phyloP scores from a whole-genome alignment of 768 basidiomycete species.

The Leucosporidium scottii region DNA sequence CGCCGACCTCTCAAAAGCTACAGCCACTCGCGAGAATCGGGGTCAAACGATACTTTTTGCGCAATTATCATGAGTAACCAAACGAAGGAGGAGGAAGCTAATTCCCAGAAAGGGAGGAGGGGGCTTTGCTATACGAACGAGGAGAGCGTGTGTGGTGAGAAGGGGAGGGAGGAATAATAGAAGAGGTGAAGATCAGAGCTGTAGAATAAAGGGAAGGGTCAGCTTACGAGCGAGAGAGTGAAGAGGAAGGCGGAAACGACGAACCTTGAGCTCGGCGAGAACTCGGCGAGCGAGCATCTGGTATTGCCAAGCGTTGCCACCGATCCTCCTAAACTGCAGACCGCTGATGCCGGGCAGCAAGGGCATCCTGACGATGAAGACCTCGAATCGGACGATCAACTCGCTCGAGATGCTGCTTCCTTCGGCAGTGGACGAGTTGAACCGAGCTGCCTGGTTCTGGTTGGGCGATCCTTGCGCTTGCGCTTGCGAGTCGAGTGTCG shows the following conservation, averaged over 20 bases:
- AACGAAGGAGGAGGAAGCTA: no score
- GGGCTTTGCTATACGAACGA: no score
- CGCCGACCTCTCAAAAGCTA: no score
- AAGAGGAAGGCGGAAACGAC: neutral
- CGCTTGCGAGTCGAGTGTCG: slow-evolving; percentile 21
- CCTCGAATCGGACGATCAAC: slow-evolving; percentile 88
- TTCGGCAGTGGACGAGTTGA: slow-evolving; percentile 40
- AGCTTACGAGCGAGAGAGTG: neutral
- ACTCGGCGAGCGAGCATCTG: slow-evolving; percentile 60
- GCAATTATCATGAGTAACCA: no score
- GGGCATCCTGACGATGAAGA: slow-evolving; percentile 95
- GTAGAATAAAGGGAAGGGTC: neutral
- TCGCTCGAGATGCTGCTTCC: slow-evolving; percentile 45
- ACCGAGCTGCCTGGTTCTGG: slow-evolving; percentile 75
- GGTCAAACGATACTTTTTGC: no score
- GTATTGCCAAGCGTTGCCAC: slow-evolving; percentile 94
- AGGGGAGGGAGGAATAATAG: neutral
- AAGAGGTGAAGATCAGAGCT: neutral
- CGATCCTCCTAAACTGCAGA: slow-evolving; percentile 83
- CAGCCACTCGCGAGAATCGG: no score
- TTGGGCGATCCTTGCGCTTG: slow-evolving; percentile 56
- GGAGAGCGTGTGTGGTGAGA: no score
- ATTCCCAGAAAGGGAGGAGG: no score
- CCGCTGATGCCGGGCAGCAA: slow-evolving; percentile 65
- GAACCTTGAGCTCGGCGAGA: slow-evolving; percentile 31